Base-by-base conservation (phyloP, 306 rosid genomes). In the Glycine tomentella region DNA sequence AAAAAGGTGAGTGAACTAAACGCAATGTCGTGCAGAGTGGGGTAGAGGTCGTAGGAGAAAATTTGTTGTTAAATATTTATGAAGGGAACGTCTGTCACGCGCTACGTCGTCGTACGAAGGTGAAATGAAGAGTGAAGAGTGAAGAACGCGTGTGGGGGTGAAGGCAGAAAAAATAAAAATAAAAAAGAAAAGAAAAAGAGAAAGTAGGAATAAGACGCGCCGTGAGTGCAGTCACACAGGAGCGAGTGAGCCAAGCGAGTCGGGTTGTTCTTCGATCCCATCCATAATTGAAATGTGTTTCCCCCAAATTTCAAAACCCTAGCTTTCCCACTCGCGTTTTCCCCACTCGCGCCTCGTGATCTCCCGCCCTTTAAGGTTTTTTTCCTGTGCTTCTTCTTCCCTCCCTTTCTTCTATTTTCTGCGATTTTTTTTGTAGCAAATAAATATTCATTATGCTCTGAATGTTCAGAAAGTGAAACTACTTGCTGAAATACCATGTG, bases 241-340 rank as follows among this genome's bases (percentile, higher is more conserved):
- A 83, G 87, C 87, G 89, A 87, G 87, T 77, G 87, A 65, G 9
- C n/a, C 45, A 78, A 84, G 90, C 90, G 88, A 84, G 90, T 87
- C 72, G 82, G 69, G 78, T 87, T 78, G 45, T 49, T 63, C 86
- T 81, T 80, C 88, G 90, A 79, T 80, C 78, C 56, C 76, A 72
- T 67, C 76, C 85, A 83, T 36, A 78, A 81, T 74, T 81, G 80
- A 50, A 79, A 42, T 72, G 33, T 3, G 44, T 77, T 76, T 80
- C 40, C 83, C 84, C 82, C 76, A 85, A 81, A 6, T 82, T 85
- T 55, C 69, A 72, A 84, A 84, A 84, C 86, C 90, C 88, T 81
- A 84, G 71, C 81, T 77, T 58, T 57, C 87, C 86, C 89, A 86
- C 87, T 86, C 87, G 89, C 89, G 85, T 65, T 68, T n/a, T 48